A percentile compares a stretch with the other conserved stretches of the same genome.
phyloP scores from a whole-genome alignment of 768 basidiomycete genomes.

The Tylopilus subfusipes region DNA sequence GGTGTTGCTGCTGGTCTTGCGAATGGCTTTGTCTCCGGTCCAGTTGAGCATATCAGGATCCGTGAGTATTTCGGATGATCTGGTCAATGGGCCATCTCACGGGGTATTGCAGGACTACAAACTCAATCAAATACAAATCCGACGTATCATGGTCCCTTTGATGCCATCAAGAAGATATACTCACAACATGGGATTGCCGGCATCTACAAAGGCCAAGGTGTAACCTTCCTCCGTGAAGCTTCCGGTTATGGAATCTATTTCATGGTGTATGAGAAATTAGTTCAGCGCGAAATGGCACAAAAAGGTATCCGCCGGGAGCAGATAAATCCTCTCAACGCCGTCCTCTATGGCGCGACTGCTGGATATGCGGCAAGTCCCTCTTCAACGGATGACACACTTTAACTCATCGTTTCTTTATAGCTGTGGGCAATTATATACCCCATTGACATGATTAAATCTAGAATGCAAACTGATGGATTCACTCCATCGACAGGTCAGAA shows the following conservation, averaged over 20 bases:
- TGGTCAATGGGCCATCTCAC: neutral
- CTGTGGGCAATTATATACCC: constrained; percentile 94
- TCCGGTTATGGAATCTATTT: constrained; percentile 87
- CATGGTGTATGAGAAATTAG: constrained; percentile 86
- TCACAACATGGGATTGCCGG: constrained; percentile 72
- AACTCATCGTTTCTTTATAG: constrained; percentile 35
- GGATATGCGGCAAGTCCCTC: constrained; percentile 76
- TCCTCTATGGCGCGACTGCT: constrained; percentile 86
- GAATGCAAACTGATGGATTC: constrained; percentile 94
- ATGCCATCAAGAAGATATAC: constrained; percentile 85
- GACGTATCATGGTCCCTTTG: constrained; percentile 77
- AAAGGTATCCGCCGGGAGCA: constrained; percentile 73
- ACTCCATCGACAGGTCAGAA: constrained; percentile 69
- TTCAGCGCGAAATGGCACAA: constrained; percentile 78
- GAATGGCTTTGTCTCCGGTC: constrained; percentile 91
- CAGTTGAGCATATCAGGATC: constrained; percentile 97
- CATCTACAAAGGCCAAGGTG: constrained; percentile 89
- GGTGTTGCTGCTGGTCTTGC: constrained; percentile 86
- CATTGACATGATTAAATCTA: constrained; percentile 93
- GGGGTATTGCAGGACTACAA: constrained; percentile 64
- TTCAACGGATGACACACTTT: neutral
- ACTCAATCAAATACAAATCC: constrained; percentile 81
- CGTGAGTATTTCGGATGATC: constrained; percentile 15
- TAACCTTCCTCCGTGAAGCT: constrained; percentile 83
- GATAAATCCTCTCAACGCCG: constrained; percentile 70